A percentile compares a stretch with the other conserved stretches of the same genome.
Conservation (phyloP, 306 rosid genomes). For the Pyrus bretschneideri region DNA sequence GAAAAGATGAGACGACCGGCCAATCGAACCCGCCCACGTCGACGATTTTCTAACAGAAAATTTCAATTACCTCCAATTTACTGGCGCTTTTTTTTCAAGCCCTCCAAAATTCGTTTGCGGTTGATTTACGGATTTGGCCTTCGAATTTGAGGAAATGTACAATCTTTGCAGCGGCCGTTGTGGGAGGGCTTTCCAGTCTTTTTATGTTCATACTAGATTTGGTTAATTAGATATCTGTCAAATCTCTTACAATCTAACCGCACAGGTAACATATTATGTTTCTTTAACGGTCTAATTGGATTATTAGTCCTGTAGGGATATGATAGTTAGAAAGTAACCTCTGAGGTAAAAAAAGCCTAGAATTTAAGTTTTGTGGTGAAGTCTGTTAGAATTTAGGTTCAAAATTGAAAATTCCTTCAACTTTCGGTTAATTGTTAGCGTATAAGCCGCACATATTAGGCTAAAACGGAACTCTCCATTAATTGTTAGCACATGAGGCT, state of each 20-base stretch:
- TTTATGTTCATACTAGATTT: neutral
- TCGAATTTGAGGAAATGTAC: neutral
- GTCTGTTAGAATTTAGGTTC: too few species aligned
- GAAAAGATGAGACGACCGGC: neutral
- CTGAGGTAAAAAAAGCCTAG: too few species aligned
- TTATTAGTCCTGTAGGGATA: too few species aligned
- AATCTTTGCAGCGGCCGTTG: too few species aligned
- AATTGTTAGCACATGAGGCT: too few species aligned
- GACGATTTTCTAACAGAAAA: neutral
- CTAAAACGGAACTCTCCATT: too few species aligned
- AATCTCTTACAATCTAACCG: neutral
- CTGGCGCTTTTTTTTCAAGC: constrained; percentile 7
- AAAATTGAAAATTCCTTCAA: too few species aligned
- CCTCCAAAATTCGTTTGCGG: neutral
- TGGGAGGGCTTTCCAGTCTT: neutral
- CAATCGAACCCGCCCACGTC: constrained; percentile 34
- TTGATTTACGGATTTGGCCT: neutral
- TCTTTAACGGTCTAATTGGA: too few species aligned
- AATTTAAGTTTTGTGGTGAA: too few species aligned
- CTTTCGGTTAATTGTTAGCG: too few species aligned
- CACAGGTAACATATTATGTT: neutral
- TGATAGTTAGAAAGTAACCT: too few species aligned
- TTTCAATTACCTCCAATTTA: constrained; percentile 4
- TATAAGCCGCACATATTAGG: too few species aligned
- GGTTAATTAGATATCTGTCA: neutral